These are phyloP conservation scores for Notholithocarpus densiflorus DNA, from an alignment of 306 rosid species.

Conservation along the genomic window DNA sequence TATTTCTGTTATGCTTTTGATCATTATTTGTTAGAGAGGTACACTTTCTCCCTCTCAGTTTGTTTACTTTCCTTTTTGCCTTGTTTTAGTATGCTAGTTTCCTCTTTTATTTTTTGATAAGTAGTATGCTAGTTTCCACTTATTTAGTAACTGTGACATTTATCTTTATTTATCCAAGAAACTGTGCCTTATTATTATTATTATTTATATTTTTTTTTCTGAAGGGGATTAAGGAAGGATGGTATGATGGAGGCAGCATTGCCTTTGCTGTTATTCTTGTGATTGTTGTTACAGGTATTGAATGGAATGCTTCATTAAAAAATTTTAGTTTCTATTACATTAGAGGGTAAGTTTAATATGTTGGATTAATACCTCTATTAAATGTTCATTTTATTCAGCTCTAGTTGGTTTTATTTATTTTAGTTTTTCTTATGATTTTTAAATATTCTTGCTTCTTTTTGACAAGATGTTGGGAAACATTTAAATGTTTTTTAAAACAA, in stretches of 20 bases:
- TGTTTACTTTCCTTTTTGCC: neutral
- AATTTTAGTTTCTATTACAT: neutral
- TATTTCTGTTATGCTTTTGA: neutral
- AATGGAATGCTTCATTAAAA: neutral
- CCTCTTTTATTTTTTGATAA: too few relatives aligned
- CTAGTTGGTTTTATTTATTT: neutral
- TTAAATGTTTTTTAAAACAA: neutral
- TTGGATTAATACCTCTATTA: neutral
- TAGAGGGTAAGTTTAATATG: neutral
- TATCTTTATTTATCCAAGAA: conserved; percentile 7
- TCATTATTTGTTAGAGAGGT: neutral
- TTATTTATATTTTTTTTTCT: conserved; percentile 1
- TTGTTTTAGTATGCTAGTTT: neutral
- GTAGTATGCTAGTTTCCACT: neutral
- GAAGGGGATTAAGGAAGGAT: conserved; percentile 88
- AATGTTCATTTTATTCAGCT: neutral
- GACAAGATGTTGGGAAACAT: neutral
- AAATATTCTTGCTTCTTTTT: neutral
- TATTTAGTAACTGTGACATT: neutral
- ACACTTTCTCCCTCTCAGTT: neutral
- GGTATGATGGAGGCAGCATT: conserved; percentile 99
- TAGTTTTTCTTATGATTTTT: neutral
- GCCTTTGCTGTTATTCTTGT: conserved; percentile 97
- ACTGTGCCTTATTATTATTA: conserved; percentile 2
- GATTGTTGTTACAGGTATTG: conserved; percentile 82